Conservation (phyloP, 306 rosid species). For the Quercus engelmannii region DNA sequence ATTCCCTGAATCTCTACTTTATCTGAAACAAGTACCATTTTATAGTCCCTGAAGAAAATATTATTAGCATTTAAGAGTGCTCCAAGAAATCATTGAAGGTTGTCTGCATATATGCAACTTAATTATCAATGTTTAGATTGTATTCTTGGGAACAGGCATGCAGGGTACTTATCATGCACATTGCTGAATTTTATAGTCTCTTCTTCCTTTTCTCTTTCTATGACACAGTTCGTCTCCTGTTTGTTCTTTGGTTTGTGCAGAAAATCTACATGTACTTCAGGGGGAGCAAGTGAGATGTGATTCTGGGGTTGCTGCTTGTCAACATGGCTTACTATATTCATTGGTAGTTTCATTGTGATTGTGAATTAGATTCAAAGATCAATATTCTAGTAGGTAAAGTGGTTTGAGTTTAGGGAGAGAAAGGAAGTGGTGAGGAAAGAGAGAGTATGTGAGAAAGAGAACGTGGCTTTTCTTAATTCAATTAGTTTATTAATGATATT, state of each 20-base stretch:
- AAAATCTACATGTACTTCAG: slow-evolving; percentile 89
- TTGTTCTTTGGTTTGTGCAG: slow-evolving; percentile 48
- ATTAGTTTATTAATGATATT: no score
- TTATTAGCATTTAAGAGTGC: not conserved
- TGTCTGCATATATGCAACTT: not conserved
- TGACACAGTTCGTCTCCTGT: not conserved
- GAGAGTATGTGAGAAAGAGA: no score
- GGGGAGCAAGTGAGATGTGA: slow-evolving; percentile 66
- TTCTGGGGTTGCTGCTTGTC: slow-evolving; percentile 21
- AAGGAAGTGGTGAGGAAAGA: no score
- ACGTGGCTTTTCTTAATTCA: not conserved
- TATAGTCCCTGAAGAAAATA: not conserved
- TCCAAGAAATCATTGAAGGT: not conserved
- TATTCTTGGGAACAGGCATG: not conserved
- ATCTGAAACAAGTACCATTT: not conserved
- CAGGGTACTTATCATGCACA: not conserved
- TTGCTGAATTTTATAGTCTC: not conserved
- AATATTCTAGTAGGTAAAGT: not conserved
- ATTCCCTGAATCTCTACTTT: not conserved
- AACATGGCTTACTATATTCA: slow-evolving; percentile 37
- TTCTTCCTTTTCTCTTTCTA: not conserved
- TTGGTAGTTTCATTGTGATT: not conserved
- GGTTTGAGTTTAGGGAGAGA: no score
- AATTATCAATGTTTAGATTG: not conserved
- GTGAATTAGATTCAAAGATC: not conserved